Conservation (phyloP, 2,329 filamentous ascomycete genomes). For the Trichocomaceae sp. region DNA sequence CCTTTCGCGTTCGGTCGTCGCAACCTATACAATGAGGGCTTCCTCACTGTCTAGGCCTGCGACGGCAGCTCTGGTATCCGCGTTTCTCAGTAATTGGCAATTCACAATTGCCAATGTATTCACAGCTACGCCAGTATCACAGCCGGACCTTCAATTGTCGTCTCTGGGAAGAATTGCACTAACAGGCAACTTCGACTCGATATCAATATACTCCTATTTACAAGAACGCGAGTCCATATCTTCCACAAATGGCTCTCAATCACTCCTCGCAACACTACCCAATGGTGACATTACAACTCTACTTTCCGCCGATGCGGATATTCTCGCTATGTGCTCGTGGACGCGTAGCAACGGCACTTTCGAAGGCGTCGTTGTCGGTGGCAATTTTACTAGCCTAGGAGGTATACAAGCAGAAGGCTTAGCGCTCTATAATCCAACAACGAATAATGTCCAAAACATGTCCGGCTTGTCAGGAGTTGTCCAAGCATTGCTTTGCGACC, state of each 20-base stretch:
- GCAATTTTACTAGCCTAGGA: conserved; percentile 90
- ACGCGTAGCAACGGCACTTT: conserved; percentile 58
- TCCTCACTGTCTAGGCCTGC: conserved; percentile 41
- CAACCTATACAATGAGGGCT: conserved; percentile 37
- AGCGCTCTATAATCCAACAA: conserved; percentile 71
- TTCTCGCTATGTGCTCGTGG: conserved; percentile 82
- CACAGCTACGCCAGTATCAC: conserved; percentile 30
- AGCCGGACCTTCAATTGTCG: conserved; percentile 59
- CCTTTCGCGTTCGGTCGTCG: conserved; percentile 31
- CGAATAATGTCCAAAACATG: conserved; percentile 63
- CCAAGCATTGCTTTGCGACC: conserved; percentile 74
- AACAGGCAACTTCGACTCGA: conserved; percentile 81
- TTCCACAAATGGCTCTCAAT: conserved; percentile 69
- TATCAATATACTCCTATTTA: conserved; percentile 81
- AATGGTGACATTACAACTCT: conserved; percentile 75
- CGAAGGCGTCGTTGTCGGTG: conserved; percentile 74
- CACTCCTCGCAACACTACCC: conserved; percentile 72
- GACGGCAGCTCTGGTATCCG: conserved; percentile 33
- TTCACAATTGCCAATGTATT: conserved; percentile 23
- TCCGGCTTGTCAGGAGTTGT: conserved; percentile 78
- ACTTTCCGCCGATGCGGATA: conserved; percentile 71
- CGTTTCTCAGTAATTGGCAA: conserved; percentile 22
- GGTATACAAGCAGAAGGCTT: conserved; percentile 68
- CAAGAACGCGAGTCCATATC: conserved; percentile 61
- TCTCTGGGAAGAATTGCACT: conserved; percentile 76